Percentiles rank a stretch among this genome's conserved stretches.
Conservation (phyloP, 768 basidiomycete genomes). For the Hygrophorus russula region DNA sequence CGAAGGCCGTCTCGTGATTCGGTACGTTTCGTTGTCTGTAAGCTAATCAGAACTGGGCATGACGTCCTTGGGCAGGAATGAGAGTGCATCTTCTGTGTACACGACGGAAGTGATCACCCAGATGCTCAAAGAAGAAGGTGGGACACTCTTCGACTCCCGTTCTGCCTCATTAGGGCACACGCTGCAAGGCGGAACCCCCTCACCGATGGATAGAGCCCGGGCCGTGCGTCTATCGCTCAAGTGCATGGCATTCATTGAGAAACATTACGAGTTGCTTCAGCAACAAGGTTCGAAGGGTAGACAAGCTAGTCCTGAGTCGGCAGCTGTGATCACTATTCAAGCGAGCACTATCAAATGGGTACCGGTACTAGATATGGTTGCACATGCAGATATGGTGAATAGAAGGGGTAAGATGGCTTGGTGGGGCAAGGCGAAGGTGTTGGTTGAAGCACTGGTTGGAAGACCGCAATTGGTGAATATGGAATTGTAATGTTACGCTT, state of each 20-base stretch:
- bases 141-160: conserved; percentile 82
- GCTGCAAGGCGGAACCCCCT: conserved; percentile 90
- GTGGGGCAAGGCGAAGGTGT: conserved; percentile 62
- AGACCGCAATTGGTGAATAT: conserved; percentile 43
- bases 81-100: conserved; percentile 80
- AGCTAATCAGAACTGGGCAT: background rate
- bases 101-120: conserved; percentile 85
- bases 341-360: conserved; percentile 74
- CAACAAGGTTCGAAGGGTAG: conserved; percentile 40
- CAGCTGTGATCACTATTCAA: conserved; percentile 89
- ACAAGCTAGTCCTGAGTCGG: conserved; percentile 51
- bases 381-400: conserved; percentile 85
- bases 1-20: conserved; percentile 89
- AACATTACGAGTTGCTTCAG: conserved; percentile 51
- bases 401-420: conserved; percentile 68
- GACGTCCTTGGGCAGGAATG: conserved; percentile 44
- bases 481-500: conserved; percentile 4
- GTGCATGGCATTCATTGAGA: conserved; percentile 91
- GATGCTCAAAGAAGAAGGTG: conserved; percentile 95
- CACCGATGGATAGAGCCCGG: conserved; percentile 86
- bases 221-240: conserved; percentile 84
- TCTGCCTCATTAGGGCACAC: conserved; percentile 97
- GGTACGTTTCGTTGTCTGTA: conserved; percentile 36
- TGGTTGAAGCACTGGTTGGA: conserved; percentile 68
- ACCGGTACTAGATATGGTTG: conserved; percentile 72